These are phyloP conservation scores for Solanum bulbocastanum DNA, from an alignment of 257 asterid genomes.

Conservation along the genomic window DNA sequence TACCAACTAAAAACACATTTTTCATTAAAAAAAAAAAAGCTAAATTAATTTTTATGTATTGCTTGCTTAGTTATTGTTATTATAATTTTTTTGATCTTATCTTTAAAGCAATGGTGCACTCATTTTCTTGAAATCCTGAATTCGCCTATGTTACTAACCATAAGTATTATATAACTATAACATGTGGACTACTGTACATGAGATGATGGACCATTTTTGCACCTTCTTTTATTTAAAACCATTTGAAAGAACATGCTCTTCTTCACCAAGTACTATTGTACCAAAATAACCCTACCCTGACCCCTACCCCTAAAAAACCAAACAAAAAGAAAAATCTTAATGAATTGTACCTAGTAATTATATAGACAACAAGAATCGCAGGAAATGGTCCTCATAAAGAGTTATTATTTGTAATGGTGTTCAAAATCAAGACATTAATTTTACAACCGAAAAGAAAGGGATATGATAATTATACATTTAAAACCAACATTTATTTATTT, in stretches of 20 bases:
- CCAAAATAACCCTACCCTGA: not conserved
- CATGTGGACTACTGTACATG: slow-evolving; percentile 29
- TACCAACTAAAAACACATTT: too few relatives aligned
- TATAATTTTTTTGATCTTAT: too few relatives aligned
- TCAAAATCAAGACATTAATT: not conserved
- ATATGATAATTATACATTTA: not conserved
- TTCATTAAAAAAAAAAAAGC: too few relatives aligned
- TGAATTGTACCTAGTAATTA: not conserved
- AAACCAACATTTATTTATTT: not conserved
- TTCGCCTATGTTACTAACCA: slow-evolving; percentile 2
- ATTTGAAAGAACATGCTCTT: not conserved
- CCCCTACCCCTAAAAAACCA: not conserved
- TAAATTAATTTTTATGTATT: too few relatives aligned
- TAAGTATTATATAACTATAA: slow-evolving; percentile 15
- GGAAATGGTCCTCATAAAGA: not conserved
- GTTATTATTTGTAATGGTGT: not conserved
- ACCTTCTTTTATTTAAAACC: not conserved
- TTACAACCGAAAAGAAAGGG: not conserved
- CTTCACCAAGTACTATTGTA: too few relatives aligned
- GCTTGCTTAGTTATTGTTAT: too few relatives aligned
- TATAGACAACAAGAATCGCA: not conserved
- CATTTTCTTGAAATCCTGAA: too few relatives aligned
- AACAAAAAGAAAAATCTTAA: slow-evolving; percentile 5
- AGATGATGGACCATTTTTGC: slow-evolving; percentile 20
- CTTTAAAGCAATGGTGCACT: too few relatives aligned